Base-by-base conservation (phyloP, 495 filamentous ascomycete species). In the Hyphodiscus hymeniophilus region DNA sequence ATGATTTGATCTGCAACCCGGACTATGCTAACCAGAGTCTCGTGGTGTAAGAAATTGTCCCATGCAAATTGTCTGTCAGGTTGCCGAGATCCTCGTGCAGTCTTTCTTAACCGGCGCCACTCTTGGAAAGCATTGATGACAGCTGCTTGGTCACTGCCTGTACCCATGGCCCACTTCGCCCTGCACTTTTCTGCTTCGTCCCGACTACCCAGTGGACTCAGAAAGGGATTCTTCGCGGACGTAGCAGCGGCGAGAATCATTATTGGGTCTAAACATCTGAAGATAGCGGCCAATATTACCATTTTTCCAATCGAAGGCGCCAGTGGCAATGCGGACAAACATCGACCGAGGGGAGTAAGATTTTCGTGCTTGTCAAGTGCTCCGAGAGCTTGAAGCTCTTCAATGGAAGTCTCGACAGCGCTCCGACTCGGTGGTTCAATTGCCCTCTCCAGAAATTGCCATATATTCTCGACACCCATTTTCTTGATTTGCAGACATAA, bases 401-500 rank as follows among this genome's bases (percentile, higher is more conserved):
- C 43, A 21, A 81, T 50, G 1, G 79, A 71, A 17, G 62, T 46
- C 20, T 68, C 51, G 18, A 80, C 67, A 1, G 67, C 64, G 10
- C 54, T 54, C 3, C 57, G 48, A 13, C 66, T 44, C 12, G 79
- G 79, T 3, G 79, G 68, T 43, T 81, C 74, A 45, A 81, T 68
- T 7, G 73, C 66, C 43, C 70, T 61, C 2, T 63, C 63, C 13
- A 82, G 59, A 33, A 79, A 71, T 0, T 70, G 62, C 7, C 60
- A 60, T 22, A 81, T 68, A 8, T 69, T 74, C 72, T 50, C 73
- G 71, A 55, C 71, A 75, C 33, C 74, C 60, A 77, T 77, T 80
- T 80, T 80, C 68, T 95, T 95, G 59, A 96, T 83, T 58, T 94
- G 87, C 11, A 97, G 73, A 7, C 95, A 88, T n/a, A 95, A 80